These are phyloP conservation scores for Pythium apleroticum DNA, from an alignment of 352 stramenopile species.

Conservation along the genomic window DNA sequence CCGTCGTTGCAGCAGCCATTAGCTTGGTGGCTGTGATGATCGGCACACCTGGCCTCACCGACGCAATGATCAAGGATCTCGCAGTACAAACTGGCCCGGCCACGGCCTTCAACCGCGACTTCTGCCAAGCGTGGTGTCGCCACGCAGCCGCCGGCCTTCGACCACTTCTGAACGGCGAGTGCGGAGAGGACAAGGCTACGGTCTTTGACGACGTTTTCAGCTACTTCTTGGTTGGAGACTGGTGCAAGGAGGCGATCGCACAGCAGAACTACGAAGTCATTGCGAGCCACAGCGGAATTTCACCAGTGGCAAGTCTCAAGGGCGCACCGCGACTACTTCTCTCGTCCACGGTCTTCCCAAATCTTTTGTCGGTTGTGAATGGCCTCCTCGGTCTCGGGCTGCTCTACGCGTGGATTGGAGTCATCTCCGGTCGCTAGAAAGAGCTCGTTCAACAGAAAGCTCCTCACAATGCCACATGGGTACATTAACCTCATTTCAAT, in stretches of 20 bases:
- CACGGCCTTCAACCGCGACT: neutral
- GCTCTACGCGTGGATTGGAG: neutral
- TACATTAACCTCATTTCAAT: constrained; percentile 2
- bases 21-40: neutral
- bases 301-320: neutral
- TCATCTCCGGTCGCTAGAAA: too few species aligned
- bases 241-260: neutral
- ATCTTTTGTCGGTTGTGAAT: neutral
- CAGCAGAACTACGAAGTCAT: neutral
- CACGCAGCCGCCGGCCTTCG: neutral
- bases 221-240: neutral
- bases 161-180: neutral
- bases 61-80: neutral
- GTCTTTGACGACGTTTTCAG: neutral
- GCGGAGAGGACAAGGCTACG: neutral
- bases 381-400: neutral
- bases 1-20: neutral
- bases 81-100: neutral
- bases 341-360: neutral
- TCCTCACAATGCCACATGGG: constrained; percentile 5
- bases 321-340: neutral
- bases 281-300: neutral
- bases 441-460: neutral
- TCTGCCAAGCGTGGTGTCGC: neutral
- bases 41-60: neutral